Conservation (phyloP, 2,329 filamentous ascomycete species). For the Colletotrichum acutatum region DNA sequence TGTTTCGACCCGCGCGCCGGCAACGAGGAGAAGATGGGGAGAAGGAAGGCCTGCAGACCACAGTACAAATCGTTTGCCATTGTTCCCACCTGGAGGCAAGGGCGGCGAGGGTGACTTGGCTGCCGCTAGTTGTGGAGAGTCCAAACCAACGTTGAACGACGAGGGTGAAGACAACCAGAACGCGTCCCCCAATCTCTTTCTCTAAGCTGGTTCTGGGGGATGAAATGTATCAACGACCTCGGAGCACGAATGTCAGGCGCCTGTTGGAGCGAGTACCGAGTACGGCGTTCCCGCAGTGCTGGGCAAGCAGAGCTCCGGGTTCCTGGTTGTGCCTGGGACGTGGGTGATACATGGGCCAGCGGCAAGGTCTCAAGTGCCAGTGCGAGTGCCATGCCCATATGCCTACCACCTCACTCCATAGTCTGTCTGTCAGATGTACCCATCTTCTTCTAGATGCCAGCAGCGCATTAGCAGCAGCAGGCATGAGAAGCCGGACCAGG, state of each 20-base stretch:
- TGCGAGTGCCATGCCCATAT: not conserved
- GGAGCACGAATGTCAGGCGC: not conserved
- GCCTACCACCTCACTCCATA: no score
- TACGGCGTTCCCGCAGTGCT: conserved; percentile 19
- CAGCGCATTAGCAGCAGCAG: not conserved
- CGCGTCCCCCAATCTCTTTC: not conserved
- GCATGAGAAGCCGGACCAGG: conserved; percentile 21
- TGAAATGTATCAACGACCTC: conserved; percentile 15
- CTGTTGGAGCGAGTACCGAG: conserved; percentile 11
- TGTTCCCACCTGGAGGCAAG: conserved; percentile 19
- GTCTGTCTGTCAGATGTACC: no score
- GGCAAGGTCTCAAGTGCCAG: conserved; percentile 28
- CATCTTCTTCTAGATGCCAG: not conserved
- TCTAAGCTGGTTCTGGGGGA: conserved; percentile 7
- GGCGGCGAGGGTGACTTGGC: conserved; percentile 25
- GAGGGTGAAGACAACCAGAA: not conserved
- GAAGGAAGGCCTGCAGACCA: conserved; percentile 10
- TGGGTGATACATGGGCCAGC: conserved; percentile 35
- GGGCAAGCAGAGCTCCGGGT: conserved; percentile 29
- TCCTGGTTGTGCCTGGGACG: conserved; percentile 35
- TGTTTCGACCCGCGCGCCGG: not conserved
- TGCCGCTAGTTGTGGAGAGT: conserved; percentile 15
- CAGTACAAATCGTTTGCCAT: not conserved
- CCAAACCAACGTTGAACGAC: conserved; percentile 2
- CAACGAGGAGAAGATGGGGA: conserved; percentile 2